Evolutionary conservation across 23 red algal genomes (phyloP).

Genomic region (Rhodosorus marinus): DNA sequence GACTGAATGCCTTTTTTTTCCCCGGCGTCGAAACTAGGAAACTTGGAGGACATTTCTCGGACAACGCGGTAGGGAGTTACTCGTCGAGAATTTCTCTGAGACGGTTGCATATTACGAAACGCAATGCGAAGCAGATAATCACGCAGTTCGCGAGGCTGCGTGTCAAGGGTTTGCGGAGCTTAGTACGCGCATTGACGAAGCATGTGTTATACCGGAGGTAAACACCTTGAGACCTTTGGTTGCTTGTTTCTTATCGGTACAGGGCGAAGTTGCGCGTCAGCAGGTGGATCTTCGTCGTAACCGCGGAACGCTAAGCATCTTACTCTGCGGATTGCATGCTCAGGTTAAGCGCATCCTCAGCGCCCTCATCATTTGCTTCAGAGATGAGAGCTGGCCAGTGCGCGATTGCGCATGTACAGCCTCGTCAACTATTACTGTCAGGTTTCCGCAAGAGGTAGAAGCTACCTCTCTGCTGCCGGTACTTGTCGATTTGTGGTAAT

Average conservation of each 20-base stretch:
- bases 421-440: conserved; percentile 17
- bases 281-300: no score
- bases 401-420: conserved; percentile 72
- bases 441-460: conserved; percentile 22
- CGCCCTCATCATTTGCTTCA: conserved; percentile 45
- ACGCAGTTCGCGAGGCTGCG: conserved; percentile 84
- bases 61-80: conserved; percentile 15
- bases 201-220: conserved; percentile 17
- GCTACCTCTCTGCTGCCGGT: conserved; percentile 1
- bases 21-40: no score
- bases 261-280: no score
- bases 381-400: conserved; percentile 98
- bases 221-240: no score
- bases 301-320: no score
- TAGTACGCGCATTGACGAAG: conserved; percentile 9
- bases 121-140: conserved; percentile 78
- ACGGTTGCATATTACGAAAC: conserved; percentile 36
- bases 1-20: no score
- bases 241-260: no score
- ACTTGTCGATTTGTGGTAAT: conserved; percentile 22
- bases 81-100: conserved; percentile 15
- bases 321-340: no score
- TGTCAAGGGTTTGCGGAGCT: conserved; percentile 63
- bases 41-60: conserved; percentile 49
- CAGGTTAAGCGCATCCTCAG: conserved; percentile 12